Evolutionary conservation across 257 asterid species (phyloP).

Genomic region (Nyctanthes arbortristis): DNA sequence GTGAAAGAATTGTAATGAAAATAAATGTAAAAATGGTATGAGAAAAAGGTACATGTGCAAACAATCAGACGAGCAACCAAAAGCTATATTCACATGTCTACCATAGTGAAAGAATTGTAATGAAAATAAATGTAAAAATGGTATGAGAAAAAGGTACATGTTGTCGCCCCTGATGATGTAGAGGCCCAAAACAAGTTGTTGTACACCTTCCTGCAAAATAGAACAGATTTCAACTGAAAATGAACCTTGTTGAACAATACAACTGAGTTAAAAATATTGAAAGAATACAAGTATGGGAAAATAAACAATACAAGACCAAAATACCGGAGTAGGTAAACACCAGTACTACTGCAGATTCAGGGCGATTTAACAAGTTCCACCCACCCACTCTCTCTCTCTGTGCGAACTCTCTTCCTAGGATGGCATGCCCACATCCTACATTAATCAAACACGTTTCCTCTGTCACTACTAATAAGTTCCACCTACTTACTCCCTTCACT

Average conservation of each 20-base stretch:
- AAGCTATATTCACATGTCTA: too few species aligned
- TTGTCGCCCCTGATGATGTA: constrained; percentile 58
- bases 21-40: too few species aligned
- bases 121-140: too few species aligned
- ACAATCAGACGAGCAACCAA: too few species aligned
- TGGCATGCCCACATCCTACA: background rate
- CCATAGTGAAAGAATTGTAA: too few species aligned
- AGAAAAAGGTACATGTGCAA: too few species aligned
- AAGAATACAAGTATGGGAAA: too few species aligned
- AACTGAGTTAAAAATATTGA: background rate
- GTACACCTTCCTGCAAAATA: constrained; percentile 48
- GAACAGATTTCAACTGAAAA: background rate
- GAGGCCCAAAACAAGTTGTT: constrained; percentile 52
- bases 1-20: too few species aligned
- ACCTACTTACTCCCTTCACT: background rate
- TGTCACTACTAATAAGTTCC: background rate
- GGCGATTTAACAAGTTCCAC: background rate
- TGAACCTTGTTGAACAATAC: background rate
- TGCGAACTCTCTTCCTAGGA: too few species aligned
- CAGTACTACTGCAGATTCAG: background rate
- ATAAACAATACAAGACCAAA: too few species aligned
- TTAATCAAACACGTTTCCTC: too few species aligned
- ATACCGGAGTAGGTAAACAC: background rate
- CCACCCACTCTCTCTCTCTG: too few species aligned
- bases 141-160: constrained; percentile 31